Evolutionary conservation across 495 filamentous ascomycete species (phyloP).

Genomic region (Podospora fimiseda): DNA sequence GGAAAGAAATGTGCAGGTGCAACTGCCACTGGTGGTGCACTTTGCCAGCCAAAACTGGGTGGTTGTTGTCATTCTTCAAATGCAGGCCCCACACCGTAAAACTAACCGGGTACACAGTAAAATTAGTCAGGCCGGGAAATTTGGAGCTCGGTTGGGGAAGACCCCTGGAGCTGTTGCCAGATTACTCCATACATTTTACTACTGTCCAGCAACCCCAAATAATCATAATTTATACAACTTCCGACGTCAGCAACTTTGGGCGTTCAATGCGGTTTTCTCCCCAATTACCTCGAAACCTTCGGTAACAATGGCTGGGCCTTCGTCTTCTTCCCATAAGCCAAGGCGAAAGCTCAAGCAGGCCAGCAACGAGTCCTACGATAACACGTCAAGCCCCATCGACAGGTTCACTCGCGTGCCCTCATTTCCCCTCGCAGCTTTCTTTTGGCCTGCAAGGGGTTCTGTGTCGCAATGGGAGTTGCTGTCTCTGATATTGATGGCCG

Average conservation of each 20-base stretch:
- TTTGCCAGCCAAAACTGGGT: too few relatives aligned
- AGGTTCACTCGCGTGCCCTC: slow-evolving; percentile 40
- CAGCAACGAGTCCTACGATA: slow-evolving; percentile 19
- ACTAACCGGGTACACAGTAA: too few relatives aligned
- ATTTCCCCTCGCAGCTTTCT: slow-evolving; percentile 83
- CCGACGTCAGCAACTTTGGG: not conserved
- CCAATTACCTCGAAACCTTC: slow-evolving; percentile 9
- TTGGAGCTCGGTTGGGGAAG: not conserved
- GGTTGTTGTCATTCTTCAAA: too few relatives aligned
- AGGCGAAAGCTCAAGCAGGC: slow-evolving; percentile 43
- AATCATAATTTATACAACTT: not conserved
- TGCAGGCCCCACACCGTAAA: too few relatives aligned
- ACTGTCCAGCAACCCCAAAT: slow-evolving; percentile 7
- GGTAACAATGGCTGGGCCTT: slow-evolving; percentile 39
- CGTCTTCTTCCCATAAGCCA: slow-evolving; percentile 45
- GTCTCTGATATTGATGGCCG: slow-evolving; percentile 79
- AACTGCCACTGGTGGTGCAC: too few relatives aligned
- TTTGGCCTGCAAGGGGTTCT: slow-evolving; percentile 80
- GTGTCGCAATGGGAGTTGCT: slow-evolving; percentile 91
- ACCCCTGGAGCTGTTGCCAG: slow-evolving; percentile 8
- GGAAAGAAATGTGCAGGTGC: too few relatives aligned
- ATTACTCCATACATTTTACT: too few relatives aligned
- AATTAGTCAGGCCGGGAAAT: too few relatives aligned
- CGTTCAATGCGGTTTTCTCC: slow-evolving; percentile 19
- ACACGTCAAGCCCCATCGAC: slow-evolving; percentile 19